Conservation (phyloP, 495 filamentous ascomycete species). For the Cryomyces minteri region DNA sequence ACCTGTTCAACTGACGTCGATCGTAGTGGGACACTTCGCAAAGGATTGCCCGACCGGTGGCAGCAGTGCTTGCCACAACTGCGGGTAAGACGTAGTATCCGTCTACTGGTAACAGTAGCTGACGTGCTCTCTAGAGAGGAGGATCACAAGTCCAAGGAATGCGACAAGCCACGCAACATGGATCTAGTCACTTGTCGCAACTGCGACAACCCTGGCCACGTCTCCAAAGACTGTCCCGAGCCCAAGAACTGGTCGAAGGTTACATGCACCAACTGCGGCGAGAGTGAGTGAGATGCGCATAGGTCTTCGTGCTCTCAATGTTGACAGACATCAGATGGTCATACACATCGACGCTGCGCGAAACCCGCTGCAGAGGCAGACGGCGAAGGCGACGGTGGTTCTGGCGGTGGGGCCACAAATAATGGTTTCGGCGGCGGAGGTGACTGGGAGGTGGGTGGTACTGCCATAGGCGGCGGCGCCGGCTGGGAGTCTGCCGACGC, state of each 20-base stretch:
- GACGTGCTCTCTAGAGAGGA: not conserved
- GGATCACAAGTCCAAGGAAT: constrained; percentile 33
- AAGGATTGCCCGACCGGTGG: constrained; percentile 54
- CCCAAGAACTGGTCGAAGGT: constrained; percentile 58
- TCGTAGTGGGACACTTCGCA: constrained; percentile 61
- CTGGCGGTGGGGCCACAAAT: not conserved
- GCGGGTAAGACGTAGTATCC: constrained; percentile 23
- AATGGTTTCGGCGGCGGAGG: not conserved
- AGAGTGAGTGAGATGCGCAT: constrained; percentile 29
- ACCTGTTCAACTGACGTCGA: constrained; percentile 5
- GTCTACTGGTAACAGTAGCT: not conserved
- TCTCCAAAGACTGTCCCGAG: constrained; percentile 53
- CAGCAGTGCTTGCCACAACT: constrained; percentile 40
- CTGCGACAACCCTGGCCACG: constrained; percentile 54
- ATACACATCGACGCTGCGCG: not conserved
- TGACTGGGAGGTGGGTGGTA: not conserved
- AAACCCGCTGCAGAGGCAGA: not conserved
- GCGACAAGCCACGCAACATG: constrained; percentile 32
- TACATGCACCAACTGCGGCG: constrained; percentile 55
- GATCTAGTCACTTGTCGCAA: constrained; percentile 44
- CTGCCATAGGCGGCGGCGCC: no score
- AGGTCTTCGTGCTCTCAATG: not conserved
- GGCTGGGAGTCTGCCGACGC: no score
- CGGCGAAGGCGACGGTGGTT: not conserved
- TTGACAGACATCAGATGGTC: not conserved